Percentiles rank a stretch among this genome's conserved stretches.
Evolutionary conservation across 2,329 filamentous ascomycete species (phyloP).

Genomic region (Ceratocystis destructans): DNA sequence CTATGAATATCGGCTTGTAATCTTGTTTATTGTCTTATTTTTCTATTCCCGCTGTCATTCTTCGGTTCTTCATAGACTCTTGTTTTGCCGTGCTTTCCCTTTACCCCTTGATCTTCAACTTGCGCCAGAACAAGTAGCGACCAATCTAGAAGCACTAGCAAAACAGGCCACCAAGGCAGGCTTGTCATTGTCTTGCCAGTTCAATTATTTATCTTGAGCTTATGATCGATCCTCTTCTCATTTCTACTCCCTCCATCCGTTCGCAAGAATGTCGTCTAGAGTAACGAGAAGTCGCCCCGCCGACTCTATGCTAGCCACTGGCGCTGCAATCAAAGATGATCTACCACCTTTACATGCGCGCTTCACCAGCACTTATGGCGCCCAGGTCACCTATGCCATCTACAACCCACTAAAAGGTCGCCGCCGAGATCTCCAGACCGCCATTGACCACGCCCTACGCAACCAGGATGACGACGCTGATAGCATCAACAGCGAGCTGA

Average conservation of each 20-base stretch:
- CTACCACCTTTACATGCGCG: constrained; percentile 22
- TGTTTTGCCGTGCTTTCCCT: background rate
- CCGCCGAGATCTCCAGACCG: constrained; percentile 20
- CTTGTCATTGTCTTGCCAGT: background rate
- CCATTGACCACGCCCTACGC: constrained; percentile 20
- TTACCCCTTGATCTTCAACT: background rate
- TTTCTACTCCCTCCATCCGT: background rate
- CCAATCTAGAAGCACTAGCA: background rate
- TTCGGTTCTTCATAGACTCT: background rate
- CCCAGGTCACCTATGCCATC: constrained; percentile 20
- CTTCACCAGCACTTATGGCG: constrained; percentile 22
- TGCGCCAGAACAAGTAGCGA: background rate
- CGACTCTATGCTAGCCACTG: constrained; percentile 11
- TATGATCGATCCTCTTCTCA: background rate
- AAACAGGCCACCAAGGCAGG: background rate
- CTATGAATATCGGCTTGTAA: background rate
- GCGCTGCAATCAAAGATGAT: constrained; percentile 21
- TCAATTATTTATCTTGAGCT: background rate
- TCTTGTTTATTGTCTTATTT: background rate
- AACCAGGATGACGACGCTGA: constrained; percentile 18
- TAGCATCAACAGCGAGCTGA: constrained; percentile 15
- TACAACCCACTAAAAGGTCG: constrained; percentile 21
- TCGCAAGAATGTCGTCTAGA: constrained; percentile 14
- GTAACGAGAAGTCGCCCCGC: background rate
- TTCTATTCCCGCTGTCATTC: background rate